Conservation (phyloP, 225 moss, liverwort and hornwort genomes). For the Straminergon stramineum region DNA sequence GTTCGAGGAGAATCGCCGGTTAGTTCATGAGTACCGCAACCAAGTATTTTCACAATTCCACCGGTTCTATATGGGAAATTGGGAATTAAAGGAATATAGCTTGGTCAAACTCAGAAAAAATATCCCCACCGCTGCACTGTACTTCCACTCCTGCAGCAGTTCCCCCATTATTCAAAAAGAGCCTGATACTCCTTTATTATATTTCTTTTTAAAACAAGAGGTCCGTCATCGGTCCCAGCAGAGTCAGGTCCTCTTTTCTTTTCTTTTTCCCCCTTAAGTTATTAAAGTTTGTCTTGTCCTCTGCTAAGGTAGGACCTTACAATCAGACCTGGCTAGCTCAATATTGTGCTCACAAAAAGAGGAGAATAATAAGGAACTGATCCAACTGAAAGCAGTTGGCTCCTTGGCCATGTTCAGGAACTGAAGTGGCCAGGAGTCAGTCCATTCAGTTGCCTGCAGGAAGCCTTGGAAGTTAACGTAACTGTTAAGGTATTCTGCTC, state of each 20-base stretch:
- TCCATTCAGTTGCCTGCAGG: neutral
- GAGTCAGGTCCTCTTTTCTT: neutral
- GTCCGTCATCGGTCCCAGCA: neutral
- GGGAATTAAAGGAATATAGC: neutral
- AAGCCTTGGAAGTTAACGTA: neutral
- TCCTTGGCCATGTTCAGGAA: neutral
- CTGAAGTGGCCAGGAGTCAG: neutral
- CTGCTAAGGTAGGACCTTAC: neutral
- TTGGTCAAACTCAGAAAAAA: neutral
- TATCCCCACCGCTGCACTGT: neutral
- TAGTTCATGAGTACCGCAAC: neutral
- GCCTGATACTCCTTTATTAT: neutral
- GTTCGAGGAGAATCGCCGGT: accelerated
- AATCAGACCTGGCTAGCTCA: neutral
- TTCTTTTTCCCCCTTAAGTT: neutral
- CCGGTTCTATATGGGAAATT: neutral
- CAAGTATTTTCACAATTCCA: no score
- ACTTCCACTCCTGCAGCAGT: neutral
- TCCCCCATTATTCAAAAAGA: neutral
- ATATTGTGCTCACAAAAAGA: neutral
- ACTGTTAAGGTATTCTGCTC: no score
- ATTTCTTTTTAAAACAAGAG: neutral
- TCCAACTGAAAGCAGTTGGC: neutral
- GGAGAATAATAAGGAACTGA: neutral
- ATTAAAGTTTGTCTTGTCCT: neutral